Base-by-base conservation (phyloP, 2,329 filamentous ascomycete species). In the Monascus ruber region DNA sequence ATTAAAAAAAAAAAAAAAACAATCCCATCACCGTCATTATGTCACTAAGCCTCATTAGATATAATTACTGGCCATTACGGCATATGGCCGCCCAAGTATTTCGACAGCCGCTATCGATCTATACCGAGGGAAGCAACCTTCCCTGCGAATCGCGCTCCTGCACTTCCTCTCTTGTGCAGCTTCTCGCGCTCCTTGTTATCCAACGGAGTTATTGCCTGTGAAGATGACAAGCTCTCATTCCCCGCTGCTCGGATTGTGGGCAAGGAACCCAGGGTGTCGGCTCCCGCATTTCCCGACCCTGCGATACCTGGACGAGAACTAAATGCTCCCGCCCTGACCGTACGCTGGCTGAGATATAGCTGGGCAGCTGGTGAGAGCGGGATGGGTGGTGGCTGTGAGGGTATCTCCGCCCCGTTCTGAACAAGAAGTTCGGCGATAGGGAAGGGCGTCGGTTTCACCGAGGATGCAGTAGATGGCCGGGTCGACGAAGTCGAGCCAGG, bases 391-490 rank as follows among this genome's bases (percentile, higher is more conserved):
- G 83, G 71, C 2, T 77, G 69, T 1, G 69, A 57, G 0, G 91
- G 89, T 28, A 96, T 82, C 45, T 94, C 83, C 3, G 88, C 88
- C 10, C 91, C 91, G 54, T 98, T 96, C 52, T 96, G 93, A 9
- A 94, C 71, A 9, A 98, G 73, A 42, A 98, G 68, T 60, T 98
- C 91, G 9, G 91, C 91, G 33, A 96, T 72, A 0, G 91, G 81
- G 58, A 98, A 98, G 0, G 88, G 76, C 6, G 79, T 72, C 3
- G 69, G 58, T 51, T 62, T 61, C 41, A 57, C 61, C 5, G 60
- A 65, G 36, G 54, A 57, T 35, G 64, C 51, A 10, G 55, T 49
- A 29, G 42, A 50, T 17, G 58, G 52, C 8, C 53, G 53, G 38
- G 50, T 56, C 37, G 68, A 61, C 5, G 69, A 59, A 5, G 59